Base-by-base conservation (phyloP, 2,329 filamentous ascomycete species). In the Ilyonectria sp. region DNA sequence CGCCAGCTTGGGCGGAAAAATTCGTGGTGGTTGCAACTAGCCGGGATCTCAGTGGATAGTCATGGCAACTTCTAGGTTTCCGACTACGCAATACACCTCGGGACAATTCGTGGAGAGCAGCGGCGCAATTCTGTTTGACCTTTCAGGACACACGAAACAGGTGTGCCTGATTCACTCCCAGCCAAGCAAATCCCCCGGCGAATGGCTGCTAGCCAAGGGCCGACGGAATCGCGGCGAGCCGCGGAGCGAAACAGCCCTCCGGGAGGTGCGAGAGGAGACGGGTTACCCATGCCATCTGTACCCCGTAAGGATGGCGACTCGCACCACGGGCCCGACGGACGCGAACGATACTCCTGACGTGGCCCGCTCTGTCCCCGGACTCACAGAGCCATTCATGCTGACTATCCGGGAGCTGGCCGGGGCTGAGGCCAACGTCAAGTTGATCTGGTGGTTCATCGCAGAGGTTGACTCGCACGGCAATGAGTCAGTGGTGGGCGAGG, bases 201-300 rank as follows among this genome's bases (percentile, higher is more conserved):
- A 68, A 53, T 72, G 69, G 61, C 63, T 70, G 11, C 61, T 72
- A 5, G 62, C 71, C 54, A 74, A 74, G 35, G 65, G 67, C 33
- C 70, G 71, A 13, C 63, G 63, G 8, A 69, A 69, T 50, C 59
- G 59, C 46, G 57, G 49, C 35, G 67, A 71, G 40, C 35, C 63
- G 10, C 62, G 67, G 15, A 49, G 56, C 13, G 63, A 55, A 4
- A 63, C 71, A 1, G 70, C 68, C 8, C 29, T 72, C 9, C 65
- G 69, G 21, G 69, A 72, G 19, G 35, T 62, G 17, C 43, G 43
- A 10, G 63, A 72, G 49, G 69, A 72, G 53, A 71, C 57, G 49
- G 66, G 69, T 15, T 70, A 60, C 19, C 17, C 43, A 23, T 68
- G 66, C 43, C 55, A 43, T 15, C 56, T 65, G 29, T 33, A 44